Conservation (phyloP, 352 stramenopile species). For the Phytopythium montanum region DNA sequence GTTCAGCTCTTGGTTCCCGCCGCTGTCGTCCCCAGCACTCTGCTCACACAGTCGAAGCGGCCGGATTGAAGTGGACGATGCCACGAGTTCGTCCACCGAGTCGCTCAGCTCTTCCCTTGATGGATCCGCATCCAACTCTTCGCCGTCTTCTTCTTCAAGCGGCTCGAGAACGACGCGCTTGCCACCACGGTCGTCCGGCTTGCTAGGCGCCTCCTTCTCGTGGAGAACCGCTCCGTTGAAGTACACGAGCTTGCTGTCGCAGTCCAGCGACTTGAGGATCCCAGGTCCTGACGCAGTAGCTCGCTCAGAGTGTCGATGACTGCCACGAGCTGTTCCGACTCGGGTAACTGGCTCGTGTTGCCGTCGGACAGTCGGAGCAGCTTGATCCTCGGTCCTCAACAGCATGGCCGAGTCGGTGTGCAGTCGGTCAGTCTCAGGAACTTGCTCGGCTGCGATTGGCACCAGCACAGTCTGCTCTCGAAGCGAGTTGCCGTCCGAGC, state of each 20-base stretch:
- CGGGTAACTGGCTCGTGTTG: neutral
- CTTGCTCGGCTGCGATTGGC: neutral
- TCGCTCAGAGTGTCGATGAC: neutral
- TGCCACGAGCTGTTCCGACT: neutral
- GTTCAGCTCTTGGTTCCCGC: neutral
- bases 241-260: slow-evolving; percentile 60
- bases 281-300: neutral
- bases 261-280: slow-evolving; percentile 26
- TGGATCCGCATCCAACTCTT: neutral
- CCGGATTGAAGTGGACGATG: neutral
- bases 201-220: slow-evolving; percentile 1
- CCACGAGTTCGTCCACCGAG: slow-evolving; percentile 15
- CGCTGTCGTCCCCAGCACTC: neutral
- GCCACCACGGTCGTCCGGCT: neutral
- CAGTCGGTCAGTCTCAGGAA: neutral
- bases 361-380: neutral
- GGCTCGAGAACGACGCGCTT: slow-evolving; percentile 1
- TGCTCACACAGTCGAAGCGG: neutral
- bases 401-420: neutral
- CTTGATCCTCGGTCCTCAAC: neutral
- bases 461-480: slow-evolving; percentile 5
- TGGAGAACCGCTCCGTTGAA: slow-evolving; percentile 29
- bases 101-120: slow-evolving; percentile 8
- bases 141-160: slow-evolving; percentile 7
- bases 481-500: neutral